A percentile compares a stretch with the other conserved stretches of the same genome.
Evolutionary conservation across 2,329 filamentous ascomycete species (phyloP).

Genomic region (Colletotrichum tropicale): DNA sequence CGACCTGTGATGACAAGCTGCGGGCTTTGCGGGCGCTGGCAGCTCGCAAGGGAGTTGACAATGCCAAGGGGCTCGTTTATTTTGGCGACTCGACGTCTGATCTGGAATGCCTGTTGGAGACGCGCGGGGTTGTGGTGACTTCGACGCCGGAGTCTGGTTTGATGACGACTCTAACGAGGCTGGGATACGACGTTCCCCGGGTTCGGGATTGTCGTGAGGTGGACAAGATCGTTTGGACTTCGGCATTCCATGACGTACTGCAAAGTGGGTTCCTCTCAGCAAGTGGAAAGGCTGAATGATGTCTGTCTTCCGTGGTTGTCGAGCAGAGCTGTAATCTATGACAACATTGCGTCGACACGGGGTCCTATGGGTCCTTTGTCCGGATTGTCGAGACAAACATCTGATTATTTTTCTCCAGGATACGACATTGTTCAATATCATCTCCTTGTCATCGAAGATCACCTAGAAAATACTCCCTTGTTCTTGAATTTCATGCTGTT

Average conservation of each 20-base stretch:
- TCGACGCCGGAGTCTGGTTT: constrained; percentile 30
- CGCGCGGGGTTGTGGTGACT: constrained; percentile 51
- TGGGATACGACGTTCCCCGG: constrained; percentile 33
- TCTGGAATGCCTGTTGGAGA: constrained; percentile 53
- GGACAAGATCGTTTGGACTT: constrained; percentile 30
- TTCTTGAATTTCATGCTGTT: not conserved
- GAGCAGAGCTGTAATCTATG: not conserved
- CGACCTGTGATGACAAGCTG: constrained; percentile 52
- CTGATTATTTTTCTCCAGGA: not conserved
- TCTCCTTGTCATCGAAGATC: not conserved
- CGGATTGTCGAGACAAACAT: not conserved
- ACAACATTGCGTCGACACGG: not conserved
- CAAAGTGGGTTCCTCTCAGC: not conserved
- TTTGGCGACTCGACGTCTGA: constrained; percentile 64
- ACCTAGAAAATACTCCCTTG: not conserved
- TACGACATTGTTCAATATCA: not conserved
- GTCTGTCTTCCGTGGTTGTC: not conserved
- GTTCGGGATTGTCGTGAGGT: constrained; percentile 26
- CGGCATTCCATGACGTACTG: constrained; percentile 30
- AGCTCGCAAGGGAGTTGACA: constrained; percentile 13
- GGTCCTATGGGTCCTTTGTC: not conserved
- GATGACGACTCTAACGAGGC: constrained; percentile 26
- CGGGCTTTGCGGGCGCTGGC: constrained; percentile 39
- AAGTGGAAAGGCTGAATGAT: not conserved
- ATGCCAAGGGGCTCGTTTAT: constrained; percentile 45